Conservation (phyloP, 495 filamentous ascomycete species). For the Darksidea phi region DNA sequence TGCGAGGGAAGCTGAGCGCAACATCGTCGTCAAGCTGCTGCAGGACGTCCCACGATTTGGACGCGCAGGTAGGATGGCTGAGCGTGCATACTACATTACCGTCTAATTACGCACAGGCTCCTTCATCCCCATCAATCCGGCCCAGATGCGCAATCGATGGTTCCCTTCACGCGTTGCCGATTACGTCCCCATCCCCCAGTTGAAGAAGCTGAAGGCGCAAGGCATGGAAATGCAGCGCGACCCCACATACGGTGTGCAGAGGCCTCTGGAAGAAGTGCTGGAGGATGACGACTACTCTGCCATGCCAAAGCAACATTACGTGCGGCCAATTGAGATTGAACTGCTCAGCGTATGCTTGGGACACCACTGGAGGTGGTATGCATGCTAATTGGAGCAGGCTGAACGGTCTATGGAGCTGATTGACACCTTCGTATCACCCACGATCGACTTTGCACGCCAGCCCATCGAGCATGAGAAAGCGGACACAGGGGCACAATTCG, state of each 20-base stretch:
- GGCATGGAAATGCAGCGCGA: constrained; percentile 51
- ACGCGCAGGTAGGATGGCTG: constrained; percentile 50
- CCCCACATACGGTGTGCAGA: constrained; percentile 37
- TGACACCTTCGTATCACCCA: constrained; percentile 48
- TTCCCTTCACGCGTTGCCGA: constrained; percentile 55
- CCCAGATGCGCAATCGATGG: constrained; percentile 57
- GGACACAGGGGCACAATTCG: constrained; percentile 3
- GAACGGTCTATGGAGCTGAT: constrained; percentile 51
- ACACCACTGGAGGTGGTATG: neutral
- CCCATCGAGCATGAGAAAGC: constrained; percentile 42
- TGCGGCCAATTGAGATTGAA: constrained; percentile 35
- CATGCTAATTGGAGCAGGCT: constrained; percentile 42
- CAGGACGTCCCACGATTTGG: constrained; percentile 61
- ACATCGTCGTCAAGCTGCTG: constrained; percentile 59
- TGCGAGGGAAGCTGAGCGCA: constrained; percentile 45
- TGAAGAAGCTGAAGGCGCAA: constrained; percentile 47
- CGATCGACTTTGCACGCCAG: constrained; percentile 55
- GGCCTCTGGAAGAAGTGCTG: constrained; percentile 12
- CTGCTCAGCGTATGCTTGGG: constrained; percentile 29
- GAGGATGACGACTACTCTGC: constrained; percentile 8
- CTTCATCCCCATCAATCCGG: constrained; percentile 53
- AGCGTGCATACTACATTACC: neutral
- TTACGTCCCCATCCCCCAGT: constrained; percentile 51
- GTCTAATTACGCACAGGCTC: constrained; percentile 45
- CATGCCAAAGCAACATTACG: constrained; percentile 19